Conservation (phyloP, 1,284 basidiomycete species). For the Microbotryum saponariae region DNA sequence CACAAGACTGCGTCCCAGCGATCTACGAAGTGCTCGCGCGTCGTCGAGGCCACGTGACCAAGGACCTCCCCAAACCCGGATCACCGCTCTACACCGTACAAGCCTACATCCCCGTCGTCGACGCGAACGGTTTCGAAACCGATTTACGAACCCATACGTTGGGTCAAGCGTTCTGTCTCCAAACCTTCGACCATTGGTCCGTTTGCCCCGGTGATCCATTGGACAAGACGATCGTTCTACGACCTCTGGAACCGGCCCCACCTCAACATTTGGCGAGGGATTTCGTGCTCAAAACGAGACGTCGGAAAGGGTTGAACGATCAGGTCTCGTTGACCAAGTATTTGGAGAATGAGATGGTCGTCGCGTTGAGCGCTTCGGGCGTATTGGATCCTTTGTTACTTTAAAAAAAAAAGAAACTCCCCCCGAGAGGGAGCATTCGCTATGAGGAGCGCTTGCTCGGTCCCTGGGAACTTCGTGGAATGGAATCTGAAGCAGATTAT, state of each 20-base stretch:
- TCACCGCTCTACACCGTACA: constrained; percentile 96
- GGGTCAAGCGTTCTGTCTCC: constrained; percentile 93
- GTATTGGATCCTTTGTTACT: not conserved
- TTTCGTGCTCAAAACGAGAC: constrained; percentile 88
- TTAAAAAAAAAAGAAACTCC: not conserved
- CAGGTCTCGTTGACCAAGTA: constrained; percentile 12
- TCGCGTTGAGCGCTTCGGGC: constrained; percentile 15
- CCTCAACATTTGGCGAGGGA: constrained; percentile 68
- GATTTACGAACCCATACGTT: constrained; percentile 94
- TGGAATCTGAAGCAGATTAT: not conserved
- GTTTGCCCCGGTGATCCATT: constrained; percentile 97
- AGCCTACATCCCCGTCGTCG: constrained; percentile 94
- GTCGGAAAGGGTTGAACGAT: constrained; percentile 66
- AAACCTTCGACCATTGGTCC: constrained; percentile 96
- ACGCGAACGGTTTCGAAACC: constrained; percentile 98
- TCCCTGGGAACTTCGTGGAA: too few species aligned
- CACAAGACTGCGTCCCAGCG: constrained; percentile 94
- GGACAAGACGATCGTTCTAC: constrained; percentile 86
- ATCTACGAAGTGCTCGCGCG: constrained; percentile 96
- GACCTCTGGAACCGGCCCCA: constrained; percentile 92
- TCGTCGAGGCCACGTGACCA: constrained; percentile 92
- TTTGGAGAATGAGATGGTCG: constrained; percentile 19
- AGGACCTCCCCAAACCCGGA: constrained; percentile 94
- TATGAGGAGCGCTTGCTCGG: too few species aligned
- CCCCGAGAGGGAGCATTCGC: not conserved